phyloP scores from a whole-genome alignment of 306 rosid species.

The Cyamopsis tetragonoloba region DNA sequence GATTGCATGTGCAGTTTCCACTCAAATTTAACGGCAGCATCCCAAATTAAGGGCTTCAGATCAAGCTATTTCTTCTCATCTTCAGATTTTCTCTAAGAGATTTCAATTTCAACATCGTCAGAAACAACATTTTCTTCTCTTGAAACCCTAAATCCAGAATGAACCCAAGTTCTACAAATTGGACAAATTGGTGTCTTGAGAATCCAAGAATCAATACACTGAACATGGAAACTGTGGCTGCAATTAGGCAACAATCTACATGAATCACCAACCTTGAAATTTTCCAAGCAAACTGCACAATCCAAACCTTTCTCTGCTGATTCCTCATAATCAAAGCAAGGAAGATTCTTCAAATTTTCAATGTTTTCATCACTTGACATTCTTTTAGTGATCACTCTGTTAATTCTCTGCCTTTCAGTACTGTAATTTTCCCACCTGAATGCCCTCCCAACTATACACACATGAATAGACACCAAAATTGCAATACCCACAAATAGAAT shows the following conservation, averaged over 20 bases:
- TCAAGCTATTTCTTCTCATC: not conserved
- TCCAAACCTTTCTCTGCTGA: conserved; percentile 25
- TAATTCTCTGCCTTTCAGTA: not conserved
- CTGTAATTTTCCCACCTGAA: conserved; percentile 23
- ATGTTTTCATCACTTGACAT: conserved; percentile 12
- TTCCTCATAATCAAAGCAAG: conserved; percentile 46
- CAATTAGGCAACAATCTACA: conserved; percentile 61
- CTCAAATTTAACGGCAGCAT: too few relatives aligned
- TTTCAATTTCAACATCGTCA: conserved; percentile 13
- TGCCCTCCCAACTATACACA: conserved; percentile 51
- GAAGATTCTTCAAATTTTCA: conserved; percentile 53
- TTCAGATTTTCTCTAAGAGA: conserved; percentile 4
- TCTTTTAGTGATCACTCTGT: not conserved
- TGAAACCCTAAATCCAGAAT: not conserved
- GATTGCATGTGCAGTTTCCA: too few relatives aligned
- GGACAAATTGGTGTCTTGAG: conserved; percentile 54
- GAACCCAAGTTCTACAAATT: conserved; percentile 48
- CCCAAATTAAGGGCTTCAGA: not conserved
- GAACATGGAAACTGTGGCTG: conserved; percentile 53
- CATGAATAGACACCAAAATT: conserved; percentile 53
- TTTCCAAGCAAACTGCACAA: conserved; percentile 67
- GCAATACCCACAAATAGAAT: conserved; percentile 57
- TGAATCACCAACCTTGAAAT: conserved; percentile 49
- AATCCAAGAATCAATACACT: conserved; percentile 63
- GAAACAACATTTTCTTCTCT: conserved; percentile 9